These are phyloP conservation scores for Rauvolfia tetraphylla DNA, from an alignment of 257 asterid genomes.

Conservation along the genomic window DNA sequence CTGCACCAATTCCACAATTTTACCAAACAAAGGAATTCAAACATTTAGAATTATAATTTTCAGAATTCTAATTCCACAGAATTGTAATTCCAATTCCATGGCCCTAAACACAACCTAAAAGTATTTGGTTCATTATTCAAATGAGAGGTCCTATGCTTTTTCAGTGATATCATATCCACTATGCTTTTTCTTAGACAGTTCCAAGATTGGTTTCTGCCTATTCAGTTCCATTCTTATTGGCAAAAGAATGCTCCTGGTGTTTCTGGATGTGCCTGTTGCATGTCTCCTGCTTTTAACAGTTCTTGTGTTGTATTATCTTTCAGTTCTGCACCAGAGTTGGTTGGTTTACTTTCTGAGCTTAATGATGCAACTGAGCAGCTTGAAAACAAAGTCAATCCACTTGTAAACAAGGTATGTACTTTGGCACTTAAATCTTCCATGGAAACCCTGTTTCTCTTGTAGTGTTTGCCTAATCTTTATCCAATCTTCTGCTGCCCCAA, in stretches of 20 bases:
- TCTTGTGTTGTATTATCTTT: slow-evolving; percentile 24
- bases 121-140: background rate
- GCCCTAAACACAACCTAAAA: no score
- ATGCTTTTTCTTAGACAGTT: background rate
- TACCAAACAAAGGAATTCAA: no score
- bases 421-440: background rate
- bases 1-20: no score
- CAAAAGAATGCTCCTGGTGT: background rate
- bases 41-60: no score
- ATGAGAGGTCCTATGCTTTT: no score
- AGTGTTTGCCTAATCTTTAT: background rate
- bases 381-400: slow-evolving; percentile 78
- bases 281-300: background rate
- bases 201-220: background rate
- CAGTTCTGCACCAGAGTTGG: slow-evolving; percentile 93
- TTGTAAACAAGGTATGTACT: slow-evolving; percentile 56
- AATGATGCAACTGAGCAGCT: slow-evolving; percentile 67
- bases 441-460: background rate
- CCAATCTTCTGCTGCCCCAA: background rate
- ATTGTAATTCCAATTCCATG: no score
- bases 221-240: background rate
- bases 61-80: no score
- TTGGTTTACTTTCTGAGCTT: slow-evolving; percentile 84
- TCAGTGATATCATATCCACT: background rate
- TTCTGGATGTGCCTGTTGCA: background rate